Conservation (phyloP, 2,329 filamentous ascomycete genomes). For the Fonsecaea pedrosoi region DNA sequence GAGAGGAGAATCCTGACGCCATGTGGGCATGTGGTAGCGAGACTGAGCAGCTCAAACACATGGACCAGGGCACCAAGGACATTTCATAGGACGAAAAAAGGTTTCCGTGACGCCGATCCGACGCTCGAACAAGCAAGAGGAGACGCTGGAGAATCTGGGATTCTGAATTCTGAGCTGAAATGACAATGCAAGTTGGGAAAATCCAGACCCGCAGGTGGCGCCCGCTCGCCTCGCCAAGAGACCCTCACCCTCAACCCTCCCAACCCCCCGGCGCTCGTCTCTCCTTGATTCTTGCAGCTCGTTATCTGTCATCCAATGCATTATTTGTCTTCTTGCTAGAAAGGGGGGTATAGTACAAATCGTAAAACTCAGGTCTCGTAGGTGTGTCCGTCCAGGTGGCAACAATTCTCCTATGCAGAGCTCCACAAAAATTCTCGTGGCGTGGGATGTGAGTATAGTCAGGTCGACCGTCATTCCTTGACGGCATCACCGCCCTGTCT, state of each 20-base stretch:
- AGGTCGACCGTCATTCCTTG: neutral
- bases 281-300: neutral
- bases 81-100: neutral
- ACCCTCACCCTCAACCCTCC: neutral
- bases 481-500: neutral
- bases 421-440: neutral
- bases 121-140: conserved; percentile 1
- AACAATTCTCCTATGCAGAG: conserved; percentile 3
- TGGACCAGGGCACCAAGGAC: neutral
- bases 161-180: neutral
- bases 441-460: neutral
- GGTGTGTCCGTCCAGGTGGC: neutral
- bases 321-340: neutral
- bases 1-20: neutral
- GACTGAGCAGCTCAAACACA: neutral
- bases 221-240: neutral
- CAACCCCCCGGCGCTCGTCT: neutral
- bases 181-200: neutral
- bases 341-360: conserved; percentile 13
- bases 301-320: neutral
- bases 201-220: neutral
- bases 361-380: neutral
- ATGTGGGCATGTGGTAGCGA: neutral
- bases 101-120: neutral
- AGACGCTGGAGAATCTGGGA: neutral